A percentile compares a stretch with the other conserved stretches of the same genome.
These are phyloP conservation scores for Sclerotinia glacialis DNA, from an alignment of 2,329 filamentous ascomycete species.

Conservation along the genomic window DNA sequence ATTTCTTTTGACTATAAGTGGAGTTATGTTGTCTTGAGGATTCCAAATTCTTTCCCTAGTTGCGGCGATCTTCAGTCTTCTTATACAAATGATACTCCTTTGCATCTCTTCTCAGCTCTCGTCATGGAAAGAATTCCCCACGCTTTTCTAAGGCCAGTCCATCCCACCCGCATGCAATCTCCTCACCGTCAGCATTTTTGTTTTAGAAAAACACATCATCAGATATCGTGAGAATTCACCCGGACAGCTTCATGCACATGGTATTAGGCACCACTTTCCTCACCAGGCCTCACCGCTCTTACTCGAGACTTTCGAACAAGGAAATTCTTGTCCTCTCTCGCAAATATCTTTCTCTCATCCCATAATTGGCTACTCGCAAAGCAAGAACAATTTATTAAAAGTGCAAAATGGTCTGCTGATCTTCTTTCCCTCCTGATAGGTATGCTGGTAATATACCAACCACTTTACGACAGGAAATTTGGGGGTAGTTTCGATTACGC, in stretches of 20 bases:
- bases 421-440: background rate
- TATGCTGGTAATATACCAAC: slow-evolving; percentile 10
- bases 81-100: background rate
- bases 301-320: background rate
- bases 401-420: slow-evolving; percentile 12
- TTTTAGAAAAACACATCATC: background rate
- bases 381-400: slow-evolving; percentile 15
- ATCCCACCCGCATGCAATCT: background rate
- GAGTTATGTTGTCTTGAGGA: background rate
- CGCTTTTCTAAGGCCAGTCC: slow-evolving; percentile 4
- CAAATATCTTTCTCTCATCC: background rate
- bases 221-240: slow-evolving; percentile 16
- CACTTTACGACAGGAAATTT: background rate
- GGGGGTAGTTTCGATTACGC: background rate
- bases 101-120: background rate
- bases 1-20: slow-evolving; percentile 1
- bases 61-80: background rate
- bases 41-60: background rate
- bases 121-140: background rate
- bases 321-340: slow-evolving; percentile 5
- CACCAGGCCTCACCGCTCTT: slow-evolving; percentile 15
- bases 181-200: background rate
- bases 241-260: slow-evolving; percentile 8
- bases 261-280: slow-evolving; percentile 8
- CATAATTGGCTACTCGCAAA: slow-evolving; percentile 7